These are phyloP conservation scores for Diaporthe destruens DNA, from an alignment of 2,329 filamentous ascomycete species.

Conservation along the genomic window DNA sequence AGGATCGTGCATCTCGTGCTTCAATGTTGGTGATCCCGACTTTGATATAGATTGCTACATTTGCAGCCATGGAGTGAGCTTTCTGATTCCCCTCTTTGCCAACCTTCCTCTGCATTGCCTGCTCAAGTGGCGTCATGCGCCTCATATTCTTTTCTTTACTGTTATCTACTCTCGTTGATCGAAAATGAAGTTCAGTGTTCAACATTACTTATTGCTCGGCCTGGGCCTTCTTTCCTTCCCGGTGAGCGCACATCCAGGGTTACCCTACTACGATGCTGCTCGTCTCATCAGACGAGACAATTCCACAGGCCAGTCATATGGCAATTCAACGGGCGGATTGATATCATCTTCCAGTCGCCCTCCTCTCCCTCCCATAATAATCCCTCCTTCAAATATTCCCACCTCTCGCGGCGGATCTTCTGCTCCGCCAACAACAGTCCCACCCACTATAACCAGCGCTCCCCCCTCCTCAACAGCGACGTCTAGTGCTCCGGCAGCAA, in stretches of 20 bases:
- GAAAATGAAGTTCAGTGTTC: slow-evolving; percentile 24
- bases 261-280: slow-evolving; percentile 13
- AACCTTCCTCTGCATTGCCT: background rate
- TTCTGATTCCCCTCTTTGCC: background rate
- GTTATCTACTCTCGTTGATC: slow-evolving; percentile 5
- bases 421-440: slow-evolving; percentile 11
- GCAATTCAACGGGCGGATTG: background rate
- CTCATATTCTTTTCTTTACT: slow-evolving; percentile 8
- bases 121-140: background rate
- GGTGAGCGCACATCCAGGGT: background rate
- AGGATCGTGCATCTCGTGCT: background rate
- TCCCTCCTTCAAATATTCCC: background rate
- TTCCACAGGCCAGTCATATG: background rate
- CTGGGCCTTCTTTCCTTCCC: slow-evolving; percentile 2
- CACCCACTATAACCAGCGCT: slow-evolving; percentile 7
- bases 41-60: background rate
- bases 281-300: slow-evolving; percentile 15
- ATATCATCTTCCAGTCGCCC: slow-evolving; percentile 8
- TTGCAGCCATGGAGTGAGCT: background rate
- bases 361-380: background rate
- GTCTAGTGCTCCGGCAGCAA: slow-evolving; percentile 16
- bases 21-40: no score
- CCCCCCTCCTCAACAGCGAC: background rate
- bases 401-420: background rate
- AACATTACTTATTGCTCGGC: slow-evolving; percentile 8